phyloP scores from a whole-genome alignment of 2,329 filamentous ascomycete species.

The Xylariaceae sp. region DNA sequence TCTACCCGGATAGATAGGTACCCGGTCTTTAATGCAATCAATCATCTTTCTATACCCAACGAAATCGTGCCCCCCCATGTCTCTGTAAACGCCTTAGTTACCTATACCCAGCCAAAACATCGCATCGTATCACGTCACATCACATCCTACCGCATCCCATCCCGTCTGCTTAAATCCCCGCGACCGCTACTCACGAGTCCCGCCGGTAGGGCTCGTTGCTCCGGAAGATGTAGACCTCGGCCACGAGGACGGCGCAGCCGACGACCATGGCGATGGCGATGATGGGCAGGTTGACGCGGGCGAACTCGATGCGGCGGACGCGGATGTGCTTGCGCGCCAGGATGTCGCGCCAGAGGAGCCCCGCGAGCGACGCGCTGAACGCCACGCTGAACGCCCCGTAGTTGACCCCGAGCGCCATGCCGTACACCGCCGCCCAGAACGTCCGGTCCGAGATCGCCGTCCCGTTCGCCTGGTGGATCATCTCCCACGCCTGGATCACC shows the following conservation, averaged over 20 bases:
- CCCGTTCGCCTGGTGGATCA: constrained; percentile 54
- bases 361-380: constrained; percentile 72
- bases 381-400: constrained; percentile 74
- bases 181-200: not conserved
- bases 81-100: too few species aligned
- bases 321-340: constrained; percentile 68
- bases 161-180: too few species aligned
- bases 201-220: constrained; percentile 2
- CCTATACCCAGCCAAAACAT: too few species aligned
- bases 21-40: too few species aligned
- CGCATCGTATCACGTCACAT: not conserved
- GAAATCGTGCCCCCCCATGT: too few species aligned
- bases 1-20: too few species aligned
- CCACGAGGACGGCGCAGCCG: constrained; percentile 55
- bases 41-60: too few species aligned
- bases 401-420: constrained; percentile 75
- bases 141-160: not conserved
- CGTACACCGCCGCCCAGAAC: constrained; percentile 75
- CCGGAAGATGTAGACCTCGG: constrained; percentile 58
- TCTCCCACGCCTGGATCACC: constrained; percentile 69
- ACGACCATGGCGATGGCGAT: constrained; percentile 68
- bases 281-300: constrained; percentile 69
- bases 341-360: constrained; percentile 74
- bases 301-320: constrained; percentile 66
- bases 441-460: constrained; percentile 62